phyloP scores from a whole-genome alignment of 345 rosid species.

The Draba incana region DNA sequence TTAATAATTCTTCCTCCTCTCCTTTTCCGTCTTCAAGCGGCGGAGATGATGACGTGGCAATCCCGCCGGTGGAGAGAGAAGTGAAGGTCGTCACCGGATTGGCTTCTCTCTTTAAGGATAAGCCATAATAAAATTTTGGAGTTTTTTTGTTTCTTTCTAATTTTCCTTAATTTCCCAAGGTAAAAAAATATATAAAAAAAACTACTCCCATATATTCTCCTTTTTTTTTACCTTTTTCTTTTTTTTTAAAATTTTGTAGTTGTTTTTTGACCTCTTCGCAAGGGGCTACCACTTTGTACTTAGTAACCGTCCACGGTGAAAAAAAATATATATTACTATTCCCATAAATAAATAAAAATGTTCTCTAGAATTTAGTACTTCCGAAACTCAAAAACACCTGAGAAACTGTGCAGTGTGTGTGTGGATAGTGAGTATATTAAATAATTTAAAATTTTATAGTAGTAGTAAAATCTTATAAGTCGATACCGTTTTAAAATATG shows the following conservation, averaged over 20 bases:
- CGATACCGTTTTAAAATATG: conserved; percentile 27
- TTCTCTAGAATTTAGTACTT: conserved; percentile 31
- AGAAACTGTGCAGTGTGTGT: conserved; percentile 35
- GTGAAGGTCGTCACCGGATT: conserved; percentile 82
- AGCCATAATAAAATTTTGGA: conserved; percentile 56
- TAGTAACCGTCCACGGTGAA: conserved; percentile 34
- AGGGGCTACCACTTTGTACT: conserved; percentile 38
- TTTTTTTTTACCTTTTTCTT: neutral
- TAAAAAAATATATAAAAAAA: conserved; percentile 30
- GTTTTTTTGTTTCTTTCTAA: conserved; percentile 10
- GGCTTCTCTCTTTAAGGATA: conserved; percentile 79
- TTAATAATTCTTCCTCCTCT: conserved; percentile 29
- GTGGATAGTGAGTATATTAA: conserved; percentile 9
- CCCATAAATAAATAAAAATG: neutral
- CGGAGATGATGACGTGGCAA: conserved; percentile 41
- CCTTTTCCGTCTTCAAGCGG: conserved; percentile 1
- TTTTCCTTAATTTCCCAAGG: conserved; percentile 33
- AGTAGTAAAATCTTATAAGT: conserved; percentile 3
- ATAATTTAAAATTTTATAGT: neutral
- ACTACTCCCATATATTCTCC: conserved; percentile 24
- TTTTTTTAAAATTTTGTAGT: conserved; percentile 22
- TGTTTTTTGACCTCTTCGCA: conserved; percentile 32
- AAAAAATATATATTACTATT: conserved; percentile 22
- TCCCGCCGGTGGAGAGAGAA: conserved; percentile 62
- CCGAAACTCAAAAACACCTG: conserved; percentile 42